A percentile compares a stretch with the other conserved stretches of the same genome.
phyloP scores from a whole-genome alignment of 2,329 filamentous ascomycete species.

The Calonectria crousiana region DNA sequence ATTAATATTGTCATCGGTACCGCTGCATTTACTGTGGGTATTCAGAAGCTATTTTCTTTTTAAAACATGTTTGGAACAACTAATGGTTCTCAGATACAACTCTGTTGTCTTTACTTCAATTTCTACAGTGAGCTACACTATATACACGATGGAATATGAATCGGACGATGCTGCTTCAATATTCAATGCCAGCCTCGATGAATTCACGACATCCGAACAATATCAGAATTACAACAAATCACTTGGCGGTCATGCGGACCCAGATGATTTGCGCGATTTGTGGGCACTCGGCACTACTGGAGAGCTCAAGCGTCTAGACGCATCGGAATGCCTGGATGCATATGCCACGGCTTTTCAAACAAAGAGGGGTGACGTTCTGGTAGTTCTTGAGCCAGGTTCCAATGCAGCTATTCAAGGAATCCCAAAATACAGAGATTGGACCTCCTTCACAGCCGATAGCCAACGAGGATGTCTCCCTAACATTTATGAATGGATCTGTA shows the following conservation, averaged over 20 bases:
- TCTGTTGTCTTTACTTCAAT: conserved; percentile 20
- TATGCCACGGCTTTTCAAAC: conserved; percentile 22
- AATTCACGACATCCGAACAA: background rate
- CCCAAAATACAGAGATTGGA: background rate
- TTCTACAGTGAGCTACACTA: background rate
- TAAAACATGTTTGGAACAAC: background rate
- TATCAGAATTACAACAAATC: background rate
- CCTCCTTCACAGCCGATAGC: background rate
- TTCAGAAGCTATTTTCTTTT: background rate
- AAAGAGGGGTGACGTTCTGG: background rate
- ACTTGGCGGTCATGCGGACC: rapidly evolving
- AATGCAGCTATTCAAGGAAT: background rate
- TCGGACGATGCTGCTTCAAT: background rate
- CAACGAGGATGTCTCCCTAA: background rate
- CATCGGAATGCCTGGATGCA: conserved; percentile 5
- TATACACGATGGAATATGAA: background rate
- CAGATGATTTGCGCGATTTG: rapidly evolving
- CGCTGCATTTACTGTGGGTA: conserved; percentile 18
- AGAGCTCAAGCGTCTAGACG: background rate
- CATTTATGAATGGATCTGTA: conserved; percentile 15
- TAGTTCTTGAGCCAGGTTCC: background rate
- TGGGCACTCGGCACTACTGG: background rate
- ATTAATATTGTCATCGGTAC: conserved; percentile 7
- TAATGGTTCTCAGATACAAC: conserved; percentile 11
- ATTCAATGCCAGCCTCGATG: background rate